These are phyloP conservation scores for Marasmius fiardii DNA, from an alignment of 1,284 basidiomycete genomes.

Conservation along the genomic window DNA sequence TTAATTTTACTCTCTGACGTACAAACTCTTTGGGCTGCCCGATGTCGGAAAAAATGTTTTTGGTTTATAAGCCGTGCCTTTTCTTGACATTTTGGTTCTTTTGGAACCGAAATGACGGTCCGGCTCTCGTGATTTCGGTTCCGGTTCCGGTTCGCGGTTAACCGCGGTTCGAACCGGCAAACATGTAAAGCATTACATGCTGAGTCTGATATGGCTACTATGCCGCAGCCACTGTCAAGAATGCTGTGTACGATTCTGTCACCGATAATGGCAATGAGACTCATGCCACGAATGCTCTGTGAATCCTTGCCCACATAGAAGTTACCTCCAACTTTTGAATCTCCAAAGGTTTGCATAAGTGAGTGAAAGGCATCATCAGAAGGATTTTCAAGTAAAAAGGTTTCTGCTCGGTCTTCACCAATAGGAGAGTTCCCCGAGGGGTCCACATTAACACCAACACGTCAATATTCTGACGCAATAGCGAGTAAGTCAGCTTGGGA, in stretches of 20 bases:
- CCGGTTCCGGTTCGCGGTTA: no score
- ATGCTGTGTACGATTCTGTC: neutral
- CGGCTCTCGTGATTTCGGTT: no score
- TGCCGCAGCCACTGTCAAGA: slow-evolving; percentile 21
- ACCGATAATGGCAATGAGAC: neutral
- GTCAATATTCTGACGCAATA: neutral
- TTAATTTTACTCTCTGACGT: no score
- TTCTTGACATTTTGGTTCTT: no score
- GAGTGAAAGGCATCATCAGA: no score
- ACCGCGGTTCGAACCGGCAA: no score
- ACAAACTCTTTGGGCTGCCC: no score
- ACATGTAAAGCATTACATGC: slow-evolving; percentile 6
- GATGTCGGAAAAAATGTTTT: no score
- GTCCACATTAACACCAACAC: neutral
- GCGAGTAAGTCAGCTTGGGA: neutral
- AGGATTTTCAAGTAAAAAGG: neutral
- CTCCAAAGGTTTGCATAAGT: neutral
- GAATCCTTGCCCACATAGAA: neutral
- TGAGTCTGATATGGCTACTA: slow-evolving; percentile 18
- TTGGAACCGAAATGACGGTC: no score
- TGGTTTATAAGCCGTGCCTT: no score
- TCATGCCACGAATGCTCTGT: neutral
- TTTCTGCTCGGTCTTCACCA: neutral
- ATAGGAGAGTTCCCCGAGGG: neutral
- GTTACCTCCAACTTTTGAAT: neutral